Evolutionary conservation across 192 early-diverging fungal species (phyloP).

Genomic region (Helicostylum pulchrum): DNA sequence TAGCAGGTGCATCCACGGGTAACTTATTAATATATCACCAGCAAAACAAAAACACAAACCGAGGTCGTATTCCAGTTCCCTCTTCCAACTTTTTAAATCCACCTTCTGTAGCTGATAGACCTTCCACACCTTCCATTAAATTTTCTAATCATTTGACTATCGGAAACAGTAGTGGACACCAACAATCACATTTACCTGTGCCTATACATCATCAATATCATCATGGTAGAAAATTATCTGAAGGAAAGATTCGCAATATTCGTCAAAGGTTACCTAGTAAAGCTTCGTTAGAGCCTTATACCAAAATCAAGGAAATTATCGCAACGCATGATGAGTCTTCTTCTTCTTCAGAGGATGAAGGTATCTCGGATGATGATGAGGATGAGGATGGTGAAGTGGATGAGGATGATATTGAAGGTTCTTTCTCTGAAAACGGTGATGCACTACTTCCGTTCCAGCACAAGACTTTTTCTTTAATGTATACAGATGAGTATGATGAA

Average conservation of each 20-base stretch:
- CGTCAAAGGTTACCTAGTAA: constrained; percentile 36
- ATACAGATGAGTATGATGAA: constrained; percentile 57
- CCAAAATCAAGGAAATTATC: constrained; percentile 44
- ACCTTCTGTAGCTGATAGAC: background rate
- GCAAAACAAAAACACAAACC: background rate
- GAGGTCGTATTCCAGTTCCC: constrained; percentile 8
- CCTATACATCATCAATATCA: background rate
- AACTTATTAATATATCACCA: background rate
- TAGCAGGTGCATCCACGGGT: background rate
- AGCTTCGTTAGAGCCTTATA: constrained; percentile 51
- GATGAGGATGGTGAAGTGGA: constrained; percentile 31
- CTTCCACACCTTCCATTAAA: background rate
- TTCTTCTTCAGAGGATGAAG: constrained; percentile 50
- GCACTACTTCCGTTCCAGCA: constrained; percentile 10
- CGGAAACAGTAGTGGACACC: background rate
- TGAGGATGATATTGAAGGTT: constrained; percentile 19
- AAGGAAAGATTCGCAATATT: constrained; percentile 10
- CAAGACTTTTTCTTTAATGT: constrained; percentile 47
- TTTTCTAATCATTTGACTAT: background rate
- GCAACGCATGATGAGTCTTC: constrained; percentile 37
- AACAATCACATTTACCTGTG: constrained; percentile 2
- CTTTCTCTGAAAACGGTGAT: background rate
- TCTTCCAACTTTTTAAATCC: background rate
- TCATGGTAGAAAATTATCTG: background rate
- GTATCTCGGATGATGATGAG: constrained; percentile 38